Base-by-base conservation (phyloP, 2,329 filamentous ascomycete genomes). In the Colletotrichum tofieldiae region DNA sequence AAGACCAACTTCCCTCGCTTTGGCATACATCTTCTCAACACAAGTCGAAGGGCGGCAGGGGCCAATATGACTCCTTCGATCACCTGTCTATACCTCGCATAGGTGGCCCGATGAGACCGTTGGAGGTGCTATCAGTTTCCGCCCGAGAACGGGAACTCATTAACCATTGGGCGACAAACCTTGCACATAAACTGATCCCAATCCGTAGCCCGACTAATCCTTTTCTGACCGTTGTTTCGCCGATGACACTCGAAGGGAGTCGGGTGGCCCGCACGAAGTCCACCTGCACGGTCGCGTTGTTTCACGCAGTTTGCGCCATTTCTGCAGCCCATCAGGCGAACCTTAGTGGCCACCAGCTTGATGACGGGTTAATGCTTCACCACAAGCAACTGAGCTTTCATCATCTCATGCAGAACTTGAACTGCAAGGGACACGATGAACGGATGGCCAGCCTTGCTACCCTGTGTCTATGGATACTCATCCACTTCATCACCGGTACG, bases 111-210 rank as follows among this genome's bases (percentile, higher is more conserved):
- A 5, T 35, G 23, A 59, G 39, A 32, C 51, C 23, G 12, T 8
- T 64, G 4, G 51, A 43, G 8, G 20, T 32, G 16, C 14, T 43
- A 23, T 41, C 18, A 16, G 39, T 43, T 55, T 12, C 43, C 18
- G 14, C 51, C n/a, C 32, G 41, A 20, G 59, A 69, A 20, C 39
- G 66, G 2, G 43, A 29, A 20, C 32, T 69, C 29, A 69, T 69
- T 52, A 64, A 23, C 66, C 66, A 69, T 41, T 69, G 66, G 66
- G 66, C 45, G n/a, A 64, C 54, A 39, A 47, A 69, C n/a, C 66
- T 69, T 16, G 41, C 49, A 14, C 49, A 64, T 52, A 69, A 64
- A 20, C 45, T 64, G 5, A 47, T 69, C 35, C 66, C 66, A 8
- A 51, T 69, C 1, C 66, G 60, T 9, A 69, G n/a, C 32, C 23